Percentiles rank a stretch among this genome's conserved stretches.
Evolutionary conservation across 441 rosid genomes (phyloP).

Genomic region (Gossypium gossypioides): DNA sequence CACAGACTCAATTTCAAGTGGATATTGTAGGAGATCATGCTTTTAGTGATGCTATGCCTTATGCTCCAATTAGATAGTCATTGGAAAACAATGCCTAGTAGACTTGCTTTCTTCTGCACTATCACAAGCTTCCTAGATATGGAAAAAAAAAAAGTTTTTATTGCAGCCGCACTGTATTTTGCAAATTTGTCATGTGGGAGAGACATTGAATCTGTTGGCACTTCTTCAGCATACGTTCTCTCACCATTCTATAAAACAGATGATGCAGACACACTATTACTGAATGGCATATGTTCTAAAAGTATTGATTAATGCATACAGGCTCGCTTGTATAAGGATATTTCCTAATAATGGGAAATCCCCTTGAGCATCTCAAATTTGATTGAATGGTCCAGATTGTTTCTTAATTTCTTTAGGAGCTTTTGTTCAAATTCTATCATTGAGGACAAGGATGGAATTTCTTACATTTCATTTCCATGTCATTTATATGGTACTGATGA

Average conservation of each 20-base stretch:
- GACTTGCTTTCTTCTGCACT: conserved; percentile 33
- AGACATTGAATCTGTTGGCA: not conserved
- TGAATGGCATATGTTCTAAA: conserved; percentile 22
- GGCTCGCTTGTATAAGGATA: conserved; percentile 22
- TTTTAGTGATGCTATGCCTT: conserved; percentile 26
- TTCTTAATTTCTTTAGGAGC: not conserved
- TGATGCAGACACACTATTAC: conserved; percentile 38
- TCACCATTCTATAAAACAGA: conserved; percentile 22
- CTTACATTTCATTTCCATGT: not conserved
- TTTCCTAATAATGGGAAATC: conserved; percentile 18
- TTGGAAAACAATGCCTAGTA: conserved; percentile 17
- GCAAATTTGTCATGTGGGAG: conserved; percentile 26
- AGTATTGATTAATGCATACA: conserved; percentile 19
- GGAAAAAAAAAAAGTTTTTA: conserved; percentile 9
- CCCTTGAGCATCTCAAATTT: conserved; percentile 25
- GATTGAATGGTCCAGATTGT: conserved; percentile 28
- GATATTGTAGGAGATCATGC: conserved; percentile 34
- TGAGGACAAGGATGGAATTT: not conserved
- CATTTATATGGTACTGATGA: conserved; percentile 15
- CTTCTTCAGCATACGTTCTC: conserved; percentile 24
- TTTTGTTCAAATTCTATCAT: not conserved
- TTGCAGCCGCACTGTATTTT: conserved; percentile 24
- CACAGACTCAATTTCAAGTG: conserved; percentile 22
- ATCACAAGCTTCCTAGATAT: conserved; percentile 28
- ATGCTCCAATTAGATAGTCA: conserved; percentile 32